Base-by-base conservation (phyloP, 345 rosid genomes). In the Lepidium didymum region DNA sequence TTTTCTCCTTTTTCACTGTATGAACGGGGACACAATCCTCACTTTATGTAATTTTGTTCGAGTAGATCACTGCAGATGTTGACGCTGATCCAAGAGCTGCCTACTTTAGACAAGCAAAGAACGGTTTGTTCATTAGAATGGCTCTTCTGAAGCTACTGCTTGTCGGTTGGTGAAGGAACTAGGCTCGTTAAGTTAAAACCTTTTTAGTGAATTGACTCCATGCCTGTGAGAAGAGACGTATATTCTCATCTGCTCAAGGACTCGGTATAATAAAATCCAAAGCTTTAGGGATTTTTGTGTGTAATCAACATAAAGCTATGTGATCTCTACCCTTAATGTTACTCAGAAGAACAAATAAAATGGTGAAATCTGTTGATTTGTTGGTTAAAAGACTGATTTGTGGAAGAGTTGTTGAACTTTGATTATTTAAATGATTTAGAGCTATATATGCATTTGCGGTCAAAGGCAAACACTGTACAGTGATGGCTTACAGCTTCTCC, bases 91-190 rank as follows among this genome's bases (percentile, higher is more conserved):
- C 95, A 11, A 87, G 97, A 52, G 96, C 96, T 68, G 99, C 99
- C 3, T 89, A 91, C 80, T 94, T 94, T 66, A 86, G 99, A 80
- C 99, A 94, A 84, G 97, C 96, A 27, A 91, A 89, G 91, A 94
- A 94, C 27, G 97, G 97, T 47, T 96, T 94, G 47, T 91, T 83
- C 68, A 91, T 94, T 12, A 74, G 99, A 63, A 89, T 94, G 99
- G 97, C 99, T 70, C 96, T 91, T 68, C 74, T 91, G 75, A 69
- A 76, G 49, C 35, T 76, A 31, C 65, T 69, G 4, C 78, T 75
- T 36, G 67, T 81, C 1, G 82, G 80, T 12, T 81, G 80, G 80
- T 78, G 68, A 72, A 33, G 15, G n/a, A 29, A 27, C 31, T 4
- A 27, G 56, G 45, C 27, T 64, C 29, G 0, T 11, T 3, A 56